Evolutionary conservation across 148 eudicot genomes (phyloP).

Genomic region (Salicornia ramosissima): DNA sequence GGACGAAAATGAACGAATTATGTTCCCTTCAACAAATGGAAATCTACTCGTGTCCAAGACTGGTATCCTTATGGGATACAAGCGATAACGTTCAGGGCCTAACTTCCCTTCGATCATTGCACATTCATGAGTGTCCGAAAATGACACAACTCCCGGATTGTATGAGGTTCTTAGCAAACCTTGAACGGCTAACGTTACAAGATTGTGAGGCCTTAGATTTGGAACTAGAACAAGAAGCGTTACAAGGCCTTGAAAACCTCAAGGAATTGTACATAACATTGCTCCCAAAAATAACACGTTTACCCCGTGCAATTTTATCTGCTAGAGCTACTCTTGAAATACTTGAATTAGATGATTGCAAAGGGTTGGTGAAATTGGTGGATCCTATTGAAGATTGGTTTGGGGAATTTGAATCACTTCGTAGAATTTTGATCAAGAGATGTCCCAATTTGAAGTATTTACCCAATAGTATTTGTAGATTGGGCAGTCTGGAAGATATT

Average conservation of each 20-base stretch:
- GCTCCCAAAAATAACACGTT: background rate
- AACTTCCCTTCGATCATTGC: background rate
- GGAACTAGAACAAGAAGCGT: background rate
- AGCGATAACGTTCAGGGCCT: background rate
- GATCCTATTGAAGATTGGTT: background rate
- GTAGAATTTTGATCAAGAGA: background rate
- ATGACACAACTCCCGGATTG: background rate
- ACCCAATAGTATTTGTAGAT: background rate
- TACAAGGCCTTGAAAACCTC: background rate
- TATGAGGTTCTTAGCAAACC: background rate
- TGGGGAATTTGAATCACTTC: background rate
- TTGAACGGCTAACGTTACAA: background rate
- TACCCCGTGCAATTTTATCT: background rate
- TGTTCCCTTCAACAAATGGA: background rate
- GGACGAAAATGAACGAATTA: background rate
- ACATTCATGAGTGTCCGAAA: background rate
- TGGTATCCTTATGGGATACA: background rate
- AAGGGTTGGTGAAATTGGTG: background rate
- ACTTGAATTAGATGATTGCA: background rate
- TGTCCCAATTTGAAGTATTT: background rate
- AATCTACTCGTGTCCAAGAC: background rate
- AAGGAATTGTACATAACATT: background rate
- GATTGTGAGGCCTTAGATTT: background rate
- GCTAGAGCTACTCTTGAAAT: background rate
- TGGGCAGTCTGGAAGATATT: background rate